Evolutionary conservation across 768 basidiomycete genomes (phyloP).

Genomic region (Naganishia randhawae): DNA sequence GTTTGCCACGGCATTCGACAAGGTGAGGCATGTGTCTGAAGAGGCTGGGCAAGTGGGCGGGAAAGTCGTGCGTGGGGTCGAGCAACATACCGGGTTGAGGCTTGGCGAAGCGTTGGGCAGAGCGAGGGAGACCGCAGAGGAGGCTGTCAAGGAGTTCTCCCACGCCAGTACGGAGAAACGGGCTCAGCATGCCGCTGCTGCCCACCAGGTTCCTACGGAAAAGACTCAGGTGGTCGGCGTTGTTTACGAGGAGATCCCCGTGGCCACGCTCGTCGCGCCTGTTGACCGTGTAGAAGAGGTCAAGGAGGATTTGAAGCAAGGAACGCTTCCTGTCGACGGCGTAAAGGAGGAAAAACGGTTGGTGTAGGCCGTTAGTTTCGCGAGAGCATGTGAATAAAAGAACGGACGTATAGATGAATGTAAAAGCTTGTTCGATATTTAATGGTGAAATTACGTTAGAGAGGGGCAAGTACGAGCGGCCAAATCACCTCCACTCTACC

Average conservation of each 20-base stretch:
- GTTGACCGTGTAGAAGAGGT: conserved; percentile 6
- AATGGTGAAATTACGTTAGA: background rate
- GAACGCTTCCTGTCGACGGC: conserved; percentile 7
- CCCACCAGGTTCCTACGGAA: background rate
- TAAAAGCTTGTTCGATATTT: background rate
- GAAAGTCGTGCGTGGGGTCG: conserved; percentile 58
- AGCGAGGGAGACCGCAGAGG: conserved; percentile 40
- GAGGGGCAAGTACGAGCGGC: too few relatives aligned
- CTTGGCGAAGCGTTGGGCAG: conserved; percentile 61
- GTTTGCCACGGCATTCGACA: conserved; percentile 55
- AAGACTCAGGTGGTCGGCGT: conserved; percentile 41
- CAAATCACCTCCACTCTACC: too few relatives aligned
- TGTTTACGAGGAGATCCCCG: conserved; percentile 47
- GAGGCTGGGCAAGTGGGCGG: conserved; percentile 51
- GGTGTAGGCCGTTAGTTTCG: background rate
- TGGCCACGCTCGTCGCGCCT: conserved; percentile 42
- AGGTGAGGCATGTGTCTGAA: conserved; percentile 54
- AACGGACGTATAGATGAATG: conserved; percentile 12
- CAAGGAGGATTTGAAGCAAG: conserved; percentile 12
- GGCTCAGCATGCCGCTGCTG: conserved; percentile 13
- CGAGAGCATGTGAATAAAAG: background rate
- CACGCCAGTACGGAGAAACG: conserved; percentile 37
- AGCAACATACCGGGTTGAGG: conserved; percentile 70
- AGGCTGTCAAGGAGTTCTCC: conserved; percentile 31
- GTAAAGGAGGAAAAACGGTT: conserved; percentile 18